Evolutionary conservation across 768 basidiomycete genomes (phyloP).

Genomic region (Rhodotorula graminis): DNA sequence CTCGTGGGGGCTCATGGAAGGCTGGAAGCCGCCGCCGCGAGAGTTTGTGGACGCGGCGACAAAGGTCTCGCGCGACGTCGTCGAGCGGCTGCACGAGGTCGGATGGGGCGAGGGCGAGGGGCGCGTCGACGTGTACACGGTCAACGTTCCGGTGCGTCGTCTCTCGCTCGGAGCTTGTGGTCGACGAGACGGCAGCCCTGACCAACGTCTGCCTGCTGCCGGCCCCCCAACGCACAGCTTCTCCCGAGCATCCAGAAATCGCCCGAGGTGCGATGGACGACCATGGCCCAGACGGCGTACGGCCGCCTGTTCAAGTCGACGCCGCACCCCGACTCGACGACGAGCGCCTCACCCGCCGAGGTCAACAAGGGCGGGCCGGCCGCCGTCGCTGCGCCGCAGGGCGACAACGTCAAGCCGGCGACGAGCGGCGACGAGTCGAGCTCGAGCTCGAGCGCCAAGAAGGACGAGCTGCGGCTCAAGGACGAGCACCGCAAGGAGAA

Average conservation of each 20-base stretch:
- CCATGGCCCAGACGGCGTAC: constrained; percentile 47
- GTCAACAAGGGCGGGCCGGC: constrained; percentile 20
- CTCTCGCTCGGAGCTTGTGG: background rate
- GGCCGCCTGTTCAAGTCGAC: constrained; percentile 47
- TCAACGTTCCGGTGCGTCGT: constrained; percentile 31
- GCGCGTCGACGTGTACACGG: constrained; percentile 35
- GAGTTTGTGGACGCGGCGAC: constrained; percentile 43
- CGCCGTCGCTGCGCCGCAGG: constrained; percentile 13
- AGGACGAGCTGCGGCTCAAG: background rate
- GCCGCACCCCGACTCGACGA: background rate
- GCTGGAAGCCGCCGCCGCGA: constrained; percentile 40
- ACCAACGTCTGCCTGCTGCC: constrained; percentile 14
- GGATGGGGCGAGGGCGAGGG: constrained; percentile 46
- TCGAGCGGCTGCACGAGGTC: constrained; percentile 42
- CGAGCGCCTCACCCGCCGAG: background rate
- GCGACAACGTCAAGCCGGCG: background rate
- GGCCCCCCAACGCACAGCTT: constrained; percentile 43
- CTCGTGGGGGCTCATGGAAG: constrained; percentile 46
- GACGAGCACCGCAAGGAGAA: constrained; percentile 21
- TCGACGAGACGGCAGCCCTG: background rate
- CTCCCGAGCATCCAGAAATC: constrained; percentile 43
- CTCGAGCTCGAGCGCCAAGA: background rate
- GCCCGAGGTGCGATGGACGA: constrained; percentile 46
- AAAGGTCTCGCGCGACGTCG: constrained; percentile 43
- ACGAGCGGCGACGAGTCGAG: background rate